Evolutionary conservation across 2,329 filamentous ascomycete genomes (phyloP), one percentile per base, ranked within the genome.

Genomic region (Curvularia sp.): DNA sequence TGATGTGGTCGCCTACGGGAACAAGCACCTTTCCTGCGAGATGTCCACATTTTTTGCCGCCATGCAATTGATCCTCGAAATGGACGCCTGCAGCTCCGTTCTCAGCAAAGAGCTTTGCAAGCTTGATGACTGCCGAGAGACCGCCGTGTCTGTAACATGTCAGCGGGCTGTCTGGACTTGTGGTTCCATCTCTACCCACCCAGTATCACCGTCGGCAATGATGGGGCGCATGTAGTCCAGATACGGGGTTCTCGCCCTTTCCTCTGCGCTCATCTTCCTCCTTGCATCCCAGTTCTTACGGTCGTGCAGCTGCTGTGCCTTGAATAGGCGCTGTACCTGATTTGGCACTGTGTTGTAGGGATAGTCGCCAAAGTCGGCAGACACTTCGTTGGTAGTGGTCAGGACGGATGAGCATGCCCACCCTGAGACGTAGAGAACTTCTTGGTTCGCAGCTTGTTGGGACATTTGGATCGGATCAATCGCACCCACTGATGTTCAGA

Each of bases 401-500:
- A 99, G 83, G 19, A 97, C 87, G 0, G 93, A 94, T 0, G 94
- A 98, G 80, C 95, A 98, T 5, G 95, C 95, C 95, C 95, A 99
- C 61, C 95, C 95, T 0, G 93, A 97, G 63, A 99, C 84, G 79
- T 99, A 99, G 45, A 99, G 85, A 18, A 97, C 91, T 77, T 99
- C 94, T 76, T 98, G 95, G 80, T 98, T 91, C 5, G 91, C 87
- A 15, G 95, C 95, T 81, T 98, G 95, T 78, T 99, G 95, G 48
- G 95, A 97, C 95, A 99, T 98, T 80, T 99, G 95, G 10, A 98
- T 88, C n/a, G 95, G 95, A 74, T 99, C 95, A 79, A 99, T 96
- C 59, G 93, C 95, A 68, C 95, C 95, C 90, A 99, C 91, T 94
- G 61, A 28, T 55, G 32, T 53, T 34, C 18, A 23, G 38, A 58